Conservation (phyloP, 148 eudicot species). For the Simmondsia chinensis region DNA sequence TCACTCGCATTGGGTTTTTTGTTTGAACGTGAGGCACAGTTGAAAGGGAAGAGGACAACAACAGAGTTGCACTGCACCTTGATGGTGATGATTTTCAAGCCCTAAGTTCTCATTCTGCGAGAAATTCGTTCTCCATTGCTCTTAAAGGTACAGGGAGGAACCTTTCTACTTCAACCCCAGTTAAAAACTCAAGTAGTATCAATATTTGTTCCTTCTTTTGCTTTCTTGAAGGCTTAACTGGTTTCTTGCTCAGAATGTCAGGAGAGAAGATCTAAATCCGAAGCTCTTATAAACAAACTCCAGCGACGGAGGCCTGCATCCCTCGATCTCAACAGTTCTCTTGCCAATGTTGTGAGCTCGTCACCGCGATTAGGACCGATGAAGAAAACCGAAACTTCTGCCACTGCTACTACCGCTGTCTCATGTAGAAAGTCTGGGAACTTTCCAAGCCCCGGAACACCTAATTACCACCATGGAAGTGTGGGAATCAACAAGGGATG, state of each 20-base stretch:
- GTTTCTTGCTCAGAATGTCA: constrained; percentile 50
- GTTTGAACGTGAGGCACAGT: constrained; percentile 17
- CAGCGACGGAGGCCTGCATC: constrained; percentile 66
- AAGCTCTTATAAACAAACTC: constrained; percentile 30
- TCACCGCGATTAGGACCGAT: constrained; percentile 57
- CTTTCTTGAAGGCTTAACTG: neutral
- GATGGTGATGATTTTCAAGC: constrained; percentile 27
- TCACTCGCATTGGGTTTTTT: constrained; percentile 7
- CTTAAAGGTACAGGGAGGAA: constrained; percentile 46
- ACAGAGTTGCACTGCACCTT: constrained; percentile 15
- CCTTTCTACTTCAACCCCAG: neutral
- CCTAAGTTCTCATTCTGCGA: constrained; percentile 64
- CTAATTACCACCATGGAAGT: constrained; percentile 42
- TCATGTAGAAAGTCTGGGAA: constrained; percentile 27
- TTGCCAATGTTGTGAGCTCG: constrained; percentile 25
- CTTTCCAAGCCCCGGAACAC: constrained; percentile 80
- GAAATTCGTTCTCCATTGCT: constrained; percentile 67
- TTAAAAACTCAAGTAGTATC: neutral
- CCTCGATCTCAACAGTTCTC: constrained; percentile 52
- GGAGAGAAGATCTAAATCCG: constrained; percentile 63
- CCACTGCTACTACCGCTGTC: too few relatives aligned
- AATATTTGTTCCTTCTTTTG: neutral
- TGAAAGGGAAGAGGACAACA: constrained; percentile 31
- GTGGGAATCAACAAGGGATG: constrained; percentile 61
- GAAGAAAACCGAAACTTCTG: constrained; percentile 62